Evolutionary conservation across 257 asterid species (phyloP), one percentile per base, ranked within the genome.

Genomic region (Jaltomata sinuosa): DNA sequence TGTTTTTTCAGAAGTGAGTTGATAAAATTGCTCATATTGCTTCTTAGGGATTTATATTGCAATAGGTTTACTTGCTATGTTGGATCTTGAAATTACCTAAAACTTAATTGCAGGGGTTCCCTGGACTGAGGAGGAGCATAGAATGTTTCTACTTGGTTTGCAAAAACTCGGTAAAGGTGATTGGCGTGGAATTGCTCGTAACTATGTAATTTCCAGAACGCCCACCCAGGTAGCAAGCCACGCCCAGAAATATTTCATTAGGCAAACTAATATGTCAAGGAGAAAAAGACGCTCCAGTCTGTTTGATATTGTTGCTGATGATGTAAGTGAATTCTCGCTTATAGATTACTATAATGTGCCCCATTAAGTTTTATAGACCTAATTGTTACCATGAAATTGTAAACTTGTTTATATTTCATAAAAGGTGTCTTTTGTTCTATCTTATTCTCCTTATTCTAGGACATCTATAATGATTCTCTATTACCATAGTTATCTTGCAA

Each of bases 191-290:
- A 97, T 97, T 89, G 97, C 99, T 38, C 94, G 99, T 16, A 94
- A 91, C 88, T 97, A 91, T 82, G 99, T 97, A 19, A 88, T 95
- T 81, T 83, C 99, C 29, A 91, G 99, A 88, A 97, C 99, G 0
- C 99, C 99, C 61, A 97, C 99, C 64, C 99, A 97, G 90, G 99
- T 97, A 25, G 99, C 99, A 61, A 97, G 99, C 89, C 99, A 97
- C 62, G 99, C 99, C 77, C 99, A 97, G 74, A 97, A 97, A 81
- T 95, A 95, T 89, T 97, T 97, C 90, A 95, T 97, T 85, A 89
- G 99, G 89, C 99, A 97, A 89, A 89, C 93, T 74, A 97, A 97
- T 80, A 90, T 95, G 65, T 94, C 99, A 19, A 88, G 99, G 92
- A 90, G 99, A 89, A 97, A 94, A 87, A 89, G 99, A 83, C 98